Percentiles rank a stretch among this genome's conserved stretches.
Conservation (phyloP, 257 asterid genomes). For the Haberlea rhodopensis region DNA sequence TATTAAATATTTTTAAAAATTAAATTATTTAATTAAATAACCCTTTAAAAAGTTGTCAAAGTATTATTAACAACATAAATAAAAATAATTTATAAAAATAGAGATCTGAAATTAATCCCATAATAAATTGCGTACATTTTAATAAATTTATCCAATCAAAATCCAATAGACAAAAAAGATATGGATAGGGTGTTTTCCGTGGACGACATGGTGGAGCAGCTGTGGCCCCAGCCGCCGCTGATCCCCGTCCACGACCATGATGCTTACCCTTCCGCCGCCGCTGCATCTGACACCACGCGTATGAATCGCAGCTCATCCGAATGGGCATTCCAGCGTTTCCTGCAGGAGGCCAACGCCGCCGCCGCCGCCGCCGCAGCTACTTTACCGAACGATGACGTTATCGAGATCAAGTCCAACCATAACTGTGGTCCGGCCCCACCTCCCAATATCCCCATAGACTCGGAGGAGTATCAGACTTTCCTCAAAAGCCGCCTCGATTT, state of each 20-base stretch:
- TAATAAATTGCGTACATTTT: too few species aligned
- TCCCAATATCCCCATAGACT: conserved; percentile 43
- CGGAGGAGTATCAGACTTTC: conserved; percentile 62
- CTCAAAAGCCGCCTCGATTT: conserved; percentile 74
- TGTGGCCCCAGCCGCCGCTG: conserved; percentile 65
- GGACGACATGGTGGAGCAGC: conserved; percentile 62
- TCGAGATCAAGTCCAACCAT: conserved; percentile 29
- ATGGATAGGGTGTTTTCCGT: conserved; percentile 78
- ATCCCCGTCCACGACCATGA: conserved; percentile 30
- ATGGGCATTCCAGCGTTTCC: conserved; percentile 84
- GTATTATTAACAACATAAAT: too few species aligned
- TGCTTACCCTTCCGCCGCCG: conserved; percentile 34
- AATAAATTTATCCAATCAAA: too few species aligned
- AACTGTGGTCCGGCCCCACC: too few species aligned
- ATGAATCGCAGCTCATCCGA: conserved; percentile 88
- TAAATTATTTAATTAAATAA: too few species aligned
- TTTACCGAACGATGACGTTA: conserved; percentile 33
- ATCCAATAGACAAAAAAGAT: too few species aligned
- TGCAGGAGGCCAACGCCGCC: conserved; percentile 68
- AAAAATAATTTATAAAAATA: too few species aligned
- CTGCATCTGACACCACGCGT: conserved; percentile 39
- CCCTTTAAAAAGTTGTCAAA: too few species aligned
- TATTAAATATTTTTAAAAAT: too few species aligned
- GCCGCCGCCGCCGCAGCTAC: too few species aligned
- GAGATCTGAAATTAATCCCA: too few species aligned